Evolutionary conservation across 1,284 basidiomycete genomes (phyloP).

Genomic region (Phylloboletellus chloephorus): DNA sequence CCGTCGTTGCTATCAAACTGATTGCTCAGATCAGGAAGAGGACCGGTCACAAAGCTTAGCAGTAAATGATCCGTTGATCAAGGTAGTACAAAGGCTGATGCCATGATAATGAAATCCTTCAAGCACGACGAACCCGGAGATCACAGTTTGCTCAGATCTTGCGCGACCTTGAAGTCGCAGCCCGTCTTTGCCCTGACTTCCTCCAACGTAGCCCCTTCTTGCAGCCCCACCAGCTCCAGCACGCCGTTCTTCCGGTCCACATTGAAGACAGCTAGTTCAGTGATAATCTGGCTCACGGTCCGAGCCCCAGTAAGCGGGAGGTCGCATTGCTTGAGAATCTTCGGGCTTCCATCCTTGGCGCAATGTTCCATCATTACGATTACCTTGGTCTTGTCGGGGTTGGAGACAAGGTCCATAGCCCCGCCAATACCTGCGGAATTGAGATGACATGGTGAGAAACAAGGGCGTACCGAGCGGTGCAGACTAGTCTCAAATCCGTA

Average conservation of each 20-base stretch:
- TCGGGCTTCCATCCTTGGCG: constrained; percentile 84
- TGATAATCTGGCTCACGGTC: constrained; percentile 86
- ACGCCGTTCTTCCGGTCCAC: constrained; percentile 74
- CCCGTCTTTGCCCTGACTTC: constrained; percentile 85
- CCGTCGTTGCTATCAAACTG: not conserved
- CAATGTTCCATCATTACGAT: constrained; percentile 88
- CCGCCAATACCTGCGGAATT: constrained; percentile 74
- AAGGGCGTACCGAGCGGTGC: not conserved
- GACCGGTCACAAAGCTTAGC: not conserved
- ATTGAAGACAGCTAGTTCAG: constrained; percentile 87
- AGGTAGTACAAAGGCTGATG: not conserved
- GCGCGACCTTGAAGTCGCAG: constrained; percentile 64
- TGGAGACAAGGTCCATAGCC: constrained; percentile 94
- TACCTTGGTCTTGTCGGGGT: constrained; percentile 86
- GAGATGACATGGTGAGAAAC: constrained; percentile 8
- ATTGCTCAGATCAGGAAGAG: constrained; percentile 4
- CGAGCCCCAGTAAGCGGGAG: constrained; percentile 86
- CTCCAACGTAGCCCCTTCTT: constrained; percentile 77
- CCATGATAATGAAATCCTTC: not conserved
- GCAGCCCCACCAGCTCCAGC: constrained; percentile 77
- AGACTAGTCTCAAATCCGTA: constrained; percentile 19
- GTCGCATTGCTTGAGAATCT: constrained; percentile 79
- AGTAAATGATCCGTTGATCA: not conserved
- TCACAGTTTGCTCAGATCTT: constrained; percentile 35
- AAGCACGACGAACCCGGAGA: constrained; percentile 6